Base-by-base conservation (phyloP, 139 green algal genomes). In the Coelastrella sp. region DNA sequence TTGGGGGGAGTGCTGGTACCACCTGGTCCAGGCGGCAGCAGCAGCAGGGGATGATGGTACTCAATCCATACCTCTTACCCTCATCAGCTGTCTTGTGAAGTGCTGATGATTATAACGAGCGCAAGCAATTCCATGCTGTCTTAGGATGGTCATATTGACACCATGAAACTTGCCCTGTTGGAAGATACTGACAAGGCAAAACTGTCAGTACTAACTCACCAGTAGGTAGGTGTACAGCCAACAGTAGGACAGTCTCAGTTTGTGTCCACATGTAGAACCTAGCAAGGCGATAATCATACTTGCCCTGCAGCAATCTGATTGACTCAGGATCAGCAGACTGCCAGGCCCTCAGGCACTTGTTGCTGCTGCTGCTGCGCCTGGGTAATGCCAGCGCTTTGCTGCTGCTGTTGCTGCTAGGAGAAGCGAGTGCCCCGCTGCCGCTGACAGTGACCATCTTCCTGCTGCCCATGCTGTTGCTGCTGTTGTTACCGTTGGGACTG, bases 241-340 rank as follows among this genome's bases (percentile, higher is more conserved):
- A 19, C 37, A 91, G 92, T 5, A 96, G 87, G 2, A 77, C 81
- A 5, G 30, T 21, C 2, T 76, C 34, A 2, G 91, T 96, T 73
- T 98, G 95, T 0, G 89, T 86, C 95, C 95, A 98, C 92, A 95
- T 94, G 87, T 96, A 96, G 72, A 93, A 94, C 40, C 72, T 81
- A 0, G 89, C 91, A 0, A 97, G 74, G n/a, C 81, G 77, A 0
- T 90, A 45, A 40, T 93, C 85, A 82, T 93, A 66, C 0, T 30
- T 40, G 88, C 89, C 81, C 89, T 90, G 86, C 69, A 89, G 4
- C 37, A 19, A 37, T 38, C 43, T 60, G 1, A 74, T 32, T 5
- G n/a, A 27, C 4, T 38, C 51, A 66, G 83, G 17, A 66, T 25
- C 19, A 51, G 75, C 32, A 19, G 59, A 8, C 73, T 62, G 79